Evolutionary conservation across 1,284 basidiomycete species (phyloP), one percentile per base, ranked within the genome.

Genomic region (Sporisorium exsertum): DNA sequence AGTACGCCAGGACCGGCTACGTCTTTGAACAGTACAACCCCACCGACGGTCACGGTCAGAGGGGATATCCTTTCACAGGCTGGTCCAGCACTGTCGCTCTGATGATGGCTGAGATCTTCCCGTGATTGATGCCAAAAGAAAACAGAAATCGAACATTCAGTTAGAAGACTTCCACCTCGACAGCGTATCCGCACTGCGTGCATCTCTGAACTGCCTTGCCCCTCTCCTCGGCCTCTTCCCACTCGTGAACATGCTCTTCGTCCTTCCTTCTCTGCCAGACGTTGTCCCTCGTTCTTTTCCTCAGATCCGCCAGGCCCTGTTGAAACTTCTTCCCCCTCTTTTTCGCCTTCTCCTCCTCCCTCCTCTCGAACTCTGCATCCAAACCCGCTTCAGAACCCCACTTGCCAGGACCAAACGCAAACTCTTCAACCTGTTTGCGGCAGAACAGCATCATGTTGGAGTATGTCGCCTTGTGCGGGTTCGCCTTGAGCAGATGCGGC

Each of bases 381-480:
- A 99, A 87, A 1, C 91, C 94, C 83, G 96, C 94, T 12, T 94
- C 89, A 0, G 94, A 94, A 0, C 94, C 95, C 97, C 97, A 99
- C 87, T 98, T 99, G 80, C 92, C 91, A 12, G 78, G 76, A 12
- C 83, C 84, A 91, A 94, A 98, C 2, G 97, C 96, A 85, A 96
- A 98, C 27, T 92, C 92, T 86, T 99, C 97, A 3, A 99, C 95
- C 86, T 97, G 95, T 80, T 88, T 92, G 26, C 97, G 91, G 8
- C 98, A 89, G 87, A 94, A 99, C 26, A 99, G 89, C 97, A 99
- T 99, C 97, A 99, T 99, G 87, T 99, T 99, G 53, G 92, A 93
- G 85, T 94, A 99, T 0, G 94, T 97, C 24, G 94, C 93, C 74
- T 94, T 93, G 87, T 99, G 95, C 2, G 97, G 97, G 84, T 99